These are phyloP conservation scores for Ocimum tenuiflorum DNA, from an alignment of 257 asterid species.

Conservation along the genomic window DNA sequence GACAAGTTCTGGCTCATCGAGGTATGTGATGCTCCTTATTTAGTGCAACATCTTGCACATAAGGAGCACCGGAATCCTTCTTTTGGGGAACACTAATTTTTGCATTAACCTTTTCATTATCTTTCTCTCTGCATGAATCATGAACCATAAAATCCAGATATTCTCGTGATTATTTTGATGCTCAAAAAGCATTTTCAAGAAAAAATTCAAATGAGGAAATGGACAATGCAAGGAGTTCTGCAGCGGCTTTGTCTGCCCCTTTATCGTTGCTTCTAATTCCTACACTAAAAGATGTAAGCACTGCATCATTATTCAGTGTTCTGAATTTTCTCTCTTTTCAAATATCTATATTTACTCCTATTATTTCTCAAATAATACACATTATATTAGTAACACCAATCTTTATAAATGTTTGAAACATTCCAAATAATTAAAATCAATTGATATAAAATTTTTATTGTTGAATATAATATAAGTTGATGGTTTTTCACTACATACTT, in stretches of 20 bases:
- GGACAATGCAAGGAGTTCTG: conserved; percentile 55
- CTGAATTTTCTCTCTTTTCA: not conserved
- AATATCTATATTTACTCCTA: not conserved
- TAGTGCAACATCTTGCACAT: not conserved
- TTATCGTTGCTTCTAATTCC: conserved; percentile 72
- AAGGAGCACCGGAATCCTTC: not conserved
- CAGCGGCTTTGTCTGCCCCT: conserved; percentile 57
- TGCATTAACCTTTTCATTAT: not conserved
- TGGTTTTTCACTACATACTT: too few species aligned
- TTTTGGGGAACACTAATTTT: not conserved
- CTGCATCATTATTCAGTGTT: conserved; percentile 16
- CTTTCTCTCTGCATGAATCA: not conserved
- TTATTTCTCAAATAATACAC: not conserved
- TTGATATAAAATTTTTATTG: too few species aligned
- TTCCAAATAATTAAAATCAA: too few species aligned
- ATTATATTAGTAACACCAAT: not conserved
- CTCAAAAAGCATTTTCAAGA: conserved; percentile 59
- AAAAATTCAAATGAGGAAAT: conserved; percentile 55
- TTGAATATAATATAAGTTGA: too few species aligned
- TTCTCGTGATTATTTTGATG: conserved; percentile 69
- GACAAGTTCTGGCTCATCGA: conserved; percentile 49
- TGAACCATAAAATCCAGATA: conserved; percentile 36
- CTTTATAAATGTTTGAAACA: too few species aligned
- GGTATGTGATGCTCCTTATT: conserved; percentile 35
- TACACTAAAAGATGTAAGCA: conserved; percentile 74